Evolutionary conservation across 768 basidiomycete genomes (phyloP), one percentile per base, ranked within the genome.

Genomic region (Hemileccinum impolitum): DNA sequence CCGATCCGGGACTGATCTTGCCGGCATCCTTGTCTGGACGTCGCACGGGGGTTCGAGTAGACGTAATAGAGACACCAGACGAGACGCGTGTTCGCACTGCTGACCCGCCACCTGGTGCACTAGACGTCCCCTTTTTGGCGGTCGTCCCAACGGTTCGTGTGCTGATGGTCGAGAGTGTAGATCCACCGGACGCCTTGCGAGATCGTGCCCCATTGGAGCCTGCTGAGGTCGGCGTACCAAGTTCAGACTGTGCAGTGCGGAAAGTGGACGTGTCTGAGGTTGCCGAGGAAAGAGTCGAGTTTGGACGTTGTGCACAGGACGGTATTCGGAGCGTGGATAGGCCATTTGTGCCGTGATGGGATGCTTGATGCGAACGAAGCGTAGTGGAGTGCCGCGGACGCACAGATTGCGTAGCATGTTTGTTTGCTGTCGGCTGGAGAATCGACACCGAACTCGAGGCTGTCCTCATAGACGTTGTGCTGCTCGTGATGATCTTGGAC

Each of bases 211-310:
- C 56, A 13, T 36, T 53, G 1, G 63, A 63, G 6, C 56, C 57
- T 4, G 62, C 48, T 6, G 65, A 66, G 6, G 59, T 66, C 8
- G 67, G 65, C 3, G 67, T 67, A 19, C 51, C 18, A 7, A 63
- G 47, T 23, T 67, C 67, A 23, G 65, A 67, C 6, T 23, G 54
- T 25, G 67, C 66, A 1, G 67, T 67, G 19, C 60, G 63, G 53
- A 69, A 67, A 0, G 67, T 69, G 7, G n/a, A n/a, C n/a, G 52
- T 48, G 2, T 67, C 67, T 2, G 66, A 70, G 8, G 43, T 60
- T 12, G 69, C 65, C 0, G 65, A 67, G 11, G 67, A 66, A 14
- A 67, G 43, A n/a, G 43, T 56, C 4, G 69, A 63, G 17, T 18
- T 53, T 6, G 67, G 69, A 18, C 67, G 67, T 2, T 54, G 47